These are phyloP conservation scores for Nemania bipapillata DNA, from an alignment of 2,329 filamentous ascomycete species.

Conservation along the genomic window DNA sequence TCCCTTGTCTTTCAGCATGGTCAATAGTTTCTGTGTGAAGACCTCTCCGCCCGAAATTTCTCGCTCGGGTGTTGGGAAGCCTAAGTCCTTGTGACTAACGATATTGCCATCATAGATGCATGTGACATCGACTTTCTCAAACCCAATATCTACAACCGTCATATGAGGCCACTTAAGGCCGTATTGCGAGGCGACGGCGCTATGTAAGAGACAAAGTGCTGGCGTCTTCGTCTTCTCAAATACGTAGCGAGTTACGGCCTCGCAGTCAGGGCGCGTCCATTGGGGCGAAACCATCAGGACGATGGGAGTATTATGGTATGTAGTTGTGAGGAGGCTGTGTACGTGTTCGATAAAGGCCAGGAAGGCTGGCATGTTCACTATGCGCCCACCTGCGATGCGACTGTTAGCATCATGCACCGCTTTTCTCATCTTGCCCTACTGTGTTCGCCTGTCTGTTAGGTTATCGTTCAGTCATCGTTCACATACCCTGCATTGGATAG, in stretches of 20 bases:
- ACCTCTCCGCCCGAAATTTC: slow-evolving; percentile 82
- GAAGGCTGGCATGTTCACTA: slow-evolving; percentile 91
- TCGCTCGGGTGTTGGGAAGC: slow-evolving; percentile 57
- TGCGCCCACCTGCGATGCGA: slow-evolving; percentile 69
- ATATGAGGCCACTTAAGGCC: slow-evolving; percentile 79
- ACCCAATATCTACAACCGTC: slow-evolving; percentile 90
- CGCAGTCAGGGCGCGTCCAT: slow-evolving; percentile 89
- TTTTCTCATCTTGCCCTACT: not conserved
- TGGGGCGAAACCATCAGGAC: slow-evolving; percentile 88
- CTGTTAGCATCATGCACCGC: slow-evolving; percentile 29
- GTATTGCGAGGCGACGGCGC: slow-evolving; percentile 86
- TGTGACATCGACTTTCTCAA: slow-evolving; percentile 90
- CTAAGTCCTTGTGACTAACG: slow-evolving; percentile 73
- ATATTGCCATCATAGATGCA: slow-evolving; percentile 86
- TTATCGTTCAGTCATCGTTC: not conserved
- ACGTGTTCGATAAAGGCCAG: slow-evolving; percentile 93
- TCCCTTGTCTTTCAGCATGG: slow-evolving; percentile 70
- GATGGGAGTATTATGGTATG: slow-evolving; percentile 95
- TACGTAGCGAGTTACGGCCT: slow-evolving; percentile 89
- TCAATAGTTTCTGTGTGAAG: slow-evolving; percentile 78
- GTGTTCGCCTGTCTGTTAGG: not conserved
- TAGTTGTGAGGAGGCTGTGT: slow-evolving; percentile 86
- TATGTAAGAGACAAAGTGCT: slow-evolving; percentile 88
- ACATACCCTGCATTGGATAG: slow-evolving; percentile 77
- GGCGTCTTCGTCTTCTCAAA: slow-evolving; percentile 98